Base-by-base conservation (phyloP, 345 rosid genomes). In the Odontarrhena argentea region DNA sequence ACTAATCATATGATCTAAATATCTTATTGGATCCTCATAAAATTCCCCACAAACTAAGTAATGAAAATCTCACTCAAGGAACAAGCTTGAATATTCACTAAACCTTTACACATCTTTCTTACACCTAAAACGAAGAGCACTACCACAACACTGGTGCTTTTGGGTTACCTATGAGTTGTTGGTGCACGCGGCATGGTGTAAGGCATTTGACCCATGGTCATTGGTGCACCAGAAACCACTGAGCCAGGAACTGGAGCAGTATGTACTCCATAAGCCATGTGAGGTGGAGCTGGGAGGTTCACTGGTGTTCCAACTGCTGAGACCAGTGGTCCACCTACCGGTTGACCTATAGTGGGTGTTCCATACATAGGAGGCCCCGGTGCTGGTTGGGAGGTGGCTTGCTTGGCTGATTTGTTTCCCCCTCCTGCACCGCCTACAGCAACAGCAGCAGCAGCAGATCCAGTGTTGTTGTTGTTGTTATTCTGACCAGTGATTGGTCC, bases 291-390 rank as follows among this genome's bases (percentile, higher is more conserved):
- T 9, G 96, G 79, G 67, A 93, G 92, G 74, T 81, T 93, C 76
- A 90, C 92, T 0, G 97, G 97, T 10, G 94, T 93, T 52, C 98
- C 98, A 38, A 93, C 92, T n/a, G 97, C 92, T 44, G 98, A 81
- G 3, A 85, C 89, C 44, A 89, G 74, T 40, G 91, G 87, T 30
- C 98, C 89, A 70, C 85, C 87, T 43, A 92, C 75, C 1, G 96
- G 96, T 58, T 89, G 98, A 64, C 94, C 96, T 8, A 90, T 87
- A 13, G 86, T 76, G 13, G 87, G 89, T 69, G 86, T 57, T 55
- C 90, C 86, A 61, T 90, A 89, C 36, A 82, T 59, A 49, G 87
- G 74, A 42, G 85, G 74, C 10, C 85, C 83, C 0, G 85, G 70
- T 1, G 84, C 76, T 15, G 86, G 70, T 68, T 79, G 92, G 50